phyloP scores from a whole-genome alignment of 2,329 filamentous ascomycete genomes.

The Trichoderma asperellum region DNA sequence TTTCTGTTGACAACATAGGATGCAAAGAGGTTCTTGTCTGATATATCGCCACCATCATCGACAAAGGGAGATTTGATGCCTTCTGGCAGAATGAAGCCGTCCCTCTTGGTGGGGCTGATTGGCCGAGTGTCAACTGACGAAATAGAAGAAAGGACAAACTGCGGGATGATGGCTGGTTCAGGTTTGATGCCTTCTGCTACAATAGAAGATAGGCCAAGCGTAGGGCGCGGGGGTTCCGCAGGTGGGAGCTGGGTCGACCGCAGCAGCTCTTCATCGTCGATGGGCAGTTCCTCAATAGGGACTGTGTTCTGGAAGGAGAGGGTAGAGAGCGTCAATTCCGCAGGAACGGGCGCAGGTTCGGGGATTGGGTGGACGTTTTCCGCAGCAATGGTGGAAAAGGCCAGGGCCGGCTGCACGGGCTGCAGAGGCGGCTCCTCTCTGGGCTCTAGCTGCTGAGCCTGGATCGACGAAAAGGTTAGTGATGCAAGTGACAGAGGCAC shows the following conservation, averaged over 20 bases:
- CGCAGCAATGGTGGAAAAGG: slow-evolving; percentile 41
- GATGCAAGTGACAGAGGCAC: slow-evolving; percentile 31
- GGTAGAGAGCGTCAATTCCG: slow-evolving; percentile 38
- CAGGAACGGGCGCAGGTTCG: slow-evolving; percentile 35
- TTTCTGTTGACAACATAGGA: slow-evolving; percentile 53
- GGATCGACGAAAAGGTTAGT: slow-evolving; percentile 32
- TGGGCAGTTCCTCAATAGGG: slow-evolving; percentile 38
- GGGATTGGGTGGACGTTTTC: slow-evolving; percentile 43
- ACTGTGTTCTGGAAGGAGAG: slow-evolving; percentile 41
- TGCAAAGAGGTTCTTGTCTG: slow-evolving; percentile 47
- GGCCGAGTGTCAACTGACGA: slow-evolving; percentile 53
- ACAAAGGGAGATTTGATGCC: slow-evolving; percentile 44
- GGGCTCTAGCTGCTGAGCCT: slow-evolving; percentile 38
- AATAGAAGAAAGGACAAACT: slow-evolving; percentile 51
- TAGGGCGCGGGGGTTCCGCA: slow-evolving; percentile 33
- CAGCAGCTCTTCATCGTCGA: slow-evolving; percentile 19
- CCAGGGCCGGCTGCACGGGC: slow-evolving; percentile 34
- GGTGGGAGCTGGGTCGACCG: background rate
- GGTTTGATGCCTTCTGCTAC: slow-evolving; percentile 41
- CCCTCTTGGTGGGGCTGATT: slow-evolving; percentile 53
- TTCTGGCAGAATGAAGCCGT: slow-evolving; percentile 60
- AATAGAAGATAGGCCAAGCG: slow-evolving; percentile 45
- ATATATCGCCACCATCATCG: slow-evolving; percentile 44
- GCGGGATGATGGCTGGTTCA: slow-evolving; percentile 36
- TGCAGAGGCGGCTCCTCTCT: slow-evolving; percentile 37